These are phyloP conservation scores for Aspergillus hiratsukae DNA, from an alignment of 2,329 filamentous ascomycete genomes.

Conservation along the genomic window DNA sequence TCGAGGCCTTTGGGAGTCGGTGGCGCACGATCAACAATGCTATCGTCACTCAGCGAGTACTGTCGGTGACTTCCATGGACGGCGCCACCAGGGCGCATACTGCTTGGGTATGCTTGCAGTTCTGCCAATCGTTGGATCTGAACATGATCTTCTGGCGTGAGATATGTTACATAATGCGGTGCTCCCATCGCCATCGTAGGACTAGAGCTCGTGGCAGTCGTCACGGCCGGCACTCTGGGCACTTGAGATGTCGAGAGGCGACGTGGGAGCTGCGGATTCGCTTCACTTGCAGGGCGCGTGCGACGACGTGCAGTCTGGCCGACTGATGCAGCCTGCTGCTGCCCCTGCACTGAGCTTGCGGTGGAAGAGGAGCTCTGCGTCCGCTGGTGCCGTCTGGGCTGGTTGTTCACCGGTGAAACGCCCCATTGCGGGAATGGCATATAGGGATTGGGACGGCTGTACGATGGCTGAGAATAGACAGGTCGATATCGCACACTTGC, in stretches of 20 bases:
- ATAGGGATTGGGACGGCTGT: slow-evolving; percentile 4
- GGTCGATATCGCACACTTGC: neutral
- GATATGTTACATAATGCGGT: neutral
- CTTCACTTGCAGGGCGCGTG: slow-evolving; percentile 4
- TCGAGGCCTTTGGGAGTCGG: slow-evolving; percentile 38
- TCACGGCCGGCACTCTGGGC: neutral
- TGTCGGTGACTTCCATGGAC: neutral
- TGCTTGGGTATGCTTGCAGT: neutral
- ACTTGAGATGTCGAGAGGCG: slow-evolving; percentile 1
- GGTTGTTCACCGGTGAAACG: slow-evolving; percentile 1
- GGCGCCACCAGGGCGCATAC: neutral
- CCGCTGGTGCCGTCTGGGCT: slow-evolving; percentile 11
- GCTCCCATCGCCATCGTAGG: neutral
- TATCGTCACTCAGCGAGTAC: slow-evolving; percentile 1
- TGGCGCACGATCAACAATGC: neutral
- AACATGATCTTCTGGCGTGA: neutral
- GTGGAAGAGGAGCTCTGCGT: slow-evolving; percentile 5
- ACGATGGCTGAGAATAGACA: neutral
- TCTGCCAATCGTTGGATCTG: neutral
- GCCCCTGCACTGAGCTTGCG: neutral
- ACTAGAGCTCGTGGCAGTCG: neutral
- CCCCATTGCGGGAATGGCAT: slow-evolving; percentile 5
- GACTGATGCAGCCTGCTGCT: slow-evolving; percentile 1
- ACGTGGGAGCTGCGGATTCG: neutral
- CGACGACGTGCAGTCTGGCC: slow-evolving; percentile 6